Evolutionary conservation across 2,329 filamentous ascomycete genomes (phyloP).

Genomic region (Aspergillus pseudoglaucus): DNA sequence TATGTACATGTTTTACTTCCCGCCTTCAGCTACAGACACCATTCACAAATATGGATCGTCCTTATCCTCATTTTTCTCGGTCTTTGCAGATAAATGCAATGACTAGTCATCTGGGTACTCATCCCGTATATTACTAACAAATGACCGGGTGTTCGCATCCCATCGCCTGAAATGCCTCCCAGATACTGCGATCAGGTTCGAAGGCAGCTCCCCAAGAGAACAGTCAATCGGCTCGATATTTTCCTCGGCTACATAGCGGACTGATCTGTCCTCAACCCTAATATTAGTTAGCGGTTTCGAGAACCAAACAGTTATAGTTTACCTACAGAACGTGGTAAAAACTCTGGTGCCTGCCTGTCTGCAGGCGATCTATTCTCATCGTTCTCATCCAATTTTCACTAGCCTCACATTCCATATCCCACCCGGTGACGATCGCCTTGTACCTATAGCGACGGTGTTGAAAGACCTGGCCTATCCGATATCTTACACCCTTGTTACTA

Average conservation of each 20-base stretch:
- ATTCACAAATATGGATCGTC: no score
- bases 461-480: conserved; percentile 76
- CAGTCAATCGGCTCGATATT: conserved; percentile 62
- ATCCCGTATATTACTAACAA: conserved; percentile 76
- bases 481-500: conserved; percentile 49
- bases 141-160: conserved; percentile 58
- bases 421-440: conserved; percentile 78
- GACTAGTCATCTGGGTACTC: conserved; percentile 77
- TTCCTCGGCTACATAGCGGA: conserved; percentile 72
- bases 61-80: no score
- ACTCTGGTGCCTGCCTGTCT: conserved; percentile 57
- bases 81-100: background rate
- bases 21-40: no score
- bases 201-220: conserved; percentile 46
- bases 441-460: conserved; percentile 74
- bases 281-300: conserved; percentile 11
- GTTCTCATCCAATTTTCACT: conserved; percentile 58
- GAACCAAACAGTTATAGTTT: conserved; percentile 9
- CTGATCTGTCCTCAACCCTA: conserved; percentile 60
- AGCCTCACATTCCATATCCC: conserved; percentile 59
- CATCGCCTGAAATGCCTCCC: conserved; percentile 87
- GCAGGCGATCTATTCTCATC: conserved; percentile 56
- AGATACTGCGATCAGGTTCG: conserved; percentile 56
- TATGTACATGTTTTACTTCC: no score
- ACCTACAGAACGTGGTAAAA: conserved; percentile 87